These are phyloP conservation scores for Periconia macrospinosa DNA, from an alignment of 2,329 filamentous ascomycete genomes.

Conservation along the genomic window DNA sequence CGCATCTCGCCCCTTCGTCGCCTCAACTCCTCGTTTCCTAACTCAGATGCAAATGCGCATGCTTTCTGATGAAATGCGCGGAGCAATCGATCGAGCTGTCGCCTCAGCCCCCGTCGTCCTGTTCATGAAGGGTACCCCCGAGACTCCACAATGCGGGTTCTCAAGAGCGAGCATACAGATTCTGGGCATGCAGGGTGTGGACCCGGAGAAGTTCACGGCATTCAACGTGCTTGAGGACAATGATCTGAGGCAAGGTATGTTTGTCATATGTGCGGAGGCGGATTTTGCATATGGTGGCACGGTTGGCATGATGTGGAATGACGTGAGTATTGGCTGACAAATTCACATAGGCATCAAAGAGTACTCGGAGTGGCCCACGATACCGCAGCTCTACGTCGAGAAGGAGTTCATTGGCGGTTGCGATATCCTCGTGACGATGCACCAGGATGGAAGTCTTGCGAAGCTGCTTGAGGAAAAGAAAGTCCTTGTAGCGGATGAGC, in stretches of 20 bases:
- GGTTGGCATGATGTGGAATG: neutral
- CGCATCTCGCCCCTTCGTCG: conserved; percentile 32
- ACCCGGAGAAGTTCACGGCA: conserved; percentile 94
- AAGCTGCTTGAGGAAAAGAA: conserved; percentile 91
- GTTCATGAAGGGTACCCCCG: conserved; percentile 99
- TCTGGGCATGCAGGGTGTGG: conserved; percentile 88
- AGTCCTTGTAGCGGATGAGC: conserved; percentile 67
- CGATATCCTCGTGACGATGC: conserved; percentile 96
- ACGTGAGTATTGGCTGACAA: conserved; percentile 9
- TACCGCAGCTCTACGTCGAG: conserved; percentile 92
- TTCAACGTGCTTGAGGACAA: conserved; percentile 96
- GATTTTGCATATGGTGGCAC: neutral
- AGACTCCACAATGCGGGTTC: conserved; percentile 95
- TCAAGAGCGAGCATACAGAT: conserved; percentile 95
- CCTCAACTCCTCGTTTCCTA: conserved; percentile 47
- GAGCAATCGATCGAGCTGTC: conserved; percentile 89
- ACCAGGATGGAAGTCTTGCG: conserved; percentile 90
- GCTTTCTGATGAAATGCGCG: conserved; percentile 76
- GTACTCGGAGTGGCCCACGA: conserved; percentile 98
- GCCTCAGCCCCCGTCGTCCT: conserved; percentile 87
- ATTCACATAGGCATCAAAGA: conserved; percentile 82
- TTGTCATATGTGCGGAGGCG: neutral
- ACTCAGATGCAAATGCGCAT: conserved; percentile 61
- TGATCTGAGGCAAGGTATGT: conserved; percentile 75
- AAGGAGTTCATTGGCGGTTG: conserved; percentile 98